These are phyloP conservation scores for Arachis monticola DNA, from an alignment of 331 rosid genomes.

Conservation along the genomic window DNA sequence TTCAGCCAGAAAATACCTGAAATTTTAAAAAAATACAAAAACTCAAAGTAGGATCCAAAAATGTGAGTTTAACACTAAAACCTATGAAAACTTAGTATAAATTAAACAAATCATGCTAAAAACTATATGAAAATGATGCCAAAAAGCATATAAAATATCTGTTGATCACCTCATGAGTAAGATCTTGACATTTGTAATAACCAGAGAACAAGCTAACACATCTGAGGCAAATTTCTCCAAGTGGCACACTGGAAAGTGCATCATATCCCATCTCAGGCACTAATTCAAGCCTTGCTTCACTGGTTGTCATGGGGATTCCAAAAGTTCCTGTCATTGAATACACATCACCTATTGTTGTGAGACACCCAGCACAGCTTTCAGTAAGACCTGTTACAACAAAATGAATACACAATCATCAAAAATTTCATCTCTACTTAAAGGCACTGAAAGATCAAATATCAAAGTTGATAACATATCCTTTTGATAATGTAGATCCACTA, in stretches of 20 bases:
- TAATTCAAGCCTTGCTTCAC: no score
- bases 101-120: no score
- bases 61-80: no score
- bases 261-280: no score
- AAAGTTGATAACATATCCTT: constrained; percentile 78
- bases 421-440: constrained; percentile 13
- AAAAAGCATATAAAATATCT: no score
- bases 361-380: constrained; percentile 87
- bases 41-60: no score
- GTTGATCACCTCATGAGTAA: constrained; percentile 63
- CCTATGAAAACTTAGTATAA: no score
- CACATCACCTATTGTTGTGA: constrained; percentile 73
- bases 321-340: constrained; percentile 80
- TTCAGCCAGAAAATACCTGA: no score
- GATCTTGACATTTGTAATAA: constrained; percentile 82
- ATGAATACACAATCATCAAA: constrained; percentile 3
- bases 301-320: constrained; percentile 58
- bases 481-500: constrained; percentile 32
- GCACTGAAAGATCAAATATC: background rate
- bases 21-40: no score
- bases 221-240: constrained; percentile 86
- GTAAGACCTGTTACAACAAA: constrained; percentile 66
- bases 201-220: constrained; percentile 77
- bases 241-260: constrained; percentile 36
- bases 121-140: no score